Evolutionary conservation across 495 filamentous ascomycete genomes (phyloP), one percentile per base, ranked within the genome.

Genomic region (Aspergillus haitiensis): DNA sequence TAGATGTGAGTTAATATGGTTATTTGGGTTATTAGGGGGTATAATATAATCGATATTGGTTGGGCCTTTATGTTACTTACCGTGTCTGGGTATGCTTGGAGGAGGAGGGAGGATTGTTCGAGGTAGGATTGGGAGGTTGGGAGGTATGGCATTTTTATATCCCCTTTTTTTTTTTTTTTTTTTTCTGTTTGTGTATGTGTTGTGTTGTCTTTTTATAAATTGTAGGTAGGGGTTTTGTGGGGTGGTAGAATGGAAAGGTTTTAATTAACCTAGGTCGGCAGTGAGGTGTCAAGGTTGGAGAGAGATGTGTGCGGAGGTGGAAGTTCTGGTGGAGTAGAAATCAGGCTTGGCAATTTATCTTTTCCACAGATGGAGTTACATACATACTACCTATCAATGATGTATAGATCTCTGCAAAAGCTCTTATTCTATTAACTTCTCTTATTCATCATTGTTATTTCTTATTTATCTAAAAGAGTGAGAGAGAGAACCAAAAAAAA

Each of bases 71-170:
- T 45, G 31, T 15, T 18, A 70, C 81, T 59, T 82, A 88, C 86
- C 10, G 82, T 82, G 9, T 82, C 83, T 7, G 86, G 86, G 47
- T 84, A 84, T 51, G 86, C 85, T 68, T 87, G 74, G 44, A 88
- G 72, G 34, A 89, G 78, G 35, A 85, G 74, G 5, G 78, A 74
- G 1, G 86, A 87, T 67, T 88, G 83, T 63, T 85, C 78, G 59
- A 87, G 79, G 81, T 81, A 89, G 64, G 82, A 77, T 70, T 86
- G 78, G 61, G 79, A 78, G 42, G 83, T 85, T 7, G 78, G 65
- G 50, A 88, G 75, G 71, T 82, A 81, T n/a, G 84, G 81, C 86
- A 88, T 88, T 42, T 58, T 70, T 60, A 39, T 49, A 34, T 44
- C 5, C 42, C 34, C 7, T 55, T 56, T 13, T 31, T 36, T 36